phyloP scores from a whole-genome alignment of 768 basidiomycete genomes.

The Termitomyces sp. region DNA sequence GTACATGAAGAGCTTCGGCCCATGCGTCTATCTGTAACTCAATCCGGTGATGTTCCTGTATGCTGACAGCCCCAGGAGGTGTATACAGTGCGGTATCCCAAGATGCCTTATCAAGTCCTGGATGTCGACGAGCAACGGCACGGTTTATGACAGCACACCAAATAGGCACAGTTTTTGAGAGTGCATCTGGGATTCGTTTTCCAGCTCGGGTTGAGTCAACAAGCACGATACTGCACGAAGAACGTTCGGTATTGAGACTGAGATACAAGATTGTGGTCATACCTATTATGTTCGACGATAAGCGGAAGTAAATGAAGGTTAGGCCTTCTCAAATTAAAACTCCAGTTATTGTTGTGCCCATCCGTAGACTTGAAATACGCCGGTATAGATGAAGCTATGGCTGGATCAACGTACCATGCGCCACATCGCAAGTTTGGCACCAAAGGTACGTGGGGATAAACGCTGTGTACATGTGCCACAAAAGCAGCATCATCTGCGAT shows the following conservation, averaged over 20 bases:
- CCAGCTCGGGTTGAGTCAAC: constrained; percentile 93
- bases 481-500: constrained; percentile 75
- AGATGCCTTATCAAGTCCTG: constrained; percentile 14
- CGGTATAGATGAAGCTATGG: constrained; percentile 34
- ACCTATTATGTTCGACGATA: constrained; percentile 57
- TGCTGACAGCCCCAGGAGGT: constrained; percentile 60
- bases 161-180: constrained; percentile 90
- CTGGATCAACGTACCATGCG: constrained; percentile 85
- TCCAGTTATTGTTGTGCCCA: constrained; percentile 82
- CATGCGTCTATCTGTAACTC: constrained; percentile 57
- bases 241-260: background rate
- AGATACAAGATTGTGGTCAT: constrained; percentile 12
- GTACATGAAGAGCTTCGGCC: constrained; percentile 63
- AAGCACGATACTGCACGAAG: constrained; percentile 57
- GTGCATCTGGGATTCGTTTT: constrained; percentile 90
- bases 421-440: constrained; percentile 91
- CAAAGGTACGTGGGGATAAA: constrained; percentile 33
- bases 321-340: constrained; percentile 76
- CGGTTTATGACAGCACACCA: constrained; percentile 92
- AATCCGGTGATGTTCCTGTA: constrained; percentile 80
- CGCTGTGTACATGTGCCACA: constrained; percentile 31
- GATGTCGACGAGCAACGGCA: constrained; percentile 36
- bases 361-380: constrained; percentile 95
- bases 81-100: constrained; percentile 68
- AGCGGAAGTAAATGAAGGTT: constrained; percentile 75